A percentile compares a stretch with the other conserved stretches of the same genome.
Evolutionary conservation across 495 filamentous ascomycete genomes (phyloP).

Genomic region (Neurospora cerealis): DNA sequence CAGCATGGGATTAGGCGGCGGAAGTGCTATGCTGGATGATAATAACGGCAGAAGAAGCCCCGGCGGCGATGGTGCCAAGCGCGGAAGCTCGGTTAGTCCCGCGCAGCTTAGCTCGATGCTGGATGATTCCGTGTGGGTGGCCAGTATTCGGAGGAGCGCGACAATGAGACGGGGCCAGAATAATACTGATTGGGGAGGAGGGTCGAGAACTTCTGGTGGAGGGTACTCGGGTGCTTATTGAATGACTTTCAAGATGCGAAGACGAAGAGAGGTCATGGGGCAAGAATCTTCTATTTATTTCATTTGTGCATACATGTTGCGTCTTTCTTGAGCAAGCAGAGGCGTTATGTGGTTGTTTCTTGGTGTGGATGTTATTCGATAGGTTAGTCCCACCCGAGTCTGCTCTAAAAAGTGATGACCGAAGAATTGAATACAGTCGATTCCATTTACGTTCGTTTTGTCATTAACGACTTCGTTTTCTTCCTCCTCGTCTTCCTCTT

Average conservation of each 20-base stretch:
- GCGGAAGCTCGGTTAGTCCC: conserved; percentile 62
- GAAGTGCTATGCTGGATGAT: conserved; percentile 2
- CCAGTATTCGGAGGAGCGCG: conserved; percentile 82
- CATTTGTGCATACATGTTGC: not conserved
- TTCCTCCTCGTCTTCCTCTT: not conserved
- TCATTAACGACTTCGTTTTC: not conserved
- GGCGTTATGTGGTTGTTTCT: not conserved
- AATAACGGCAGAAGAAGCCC: conserved; percentile 23
- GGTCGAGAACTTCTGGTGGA: conserved; percentile 7
- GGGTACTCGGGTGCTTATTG: conserved; percentile 5
- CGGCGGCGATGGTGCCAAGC: conserved; percentile 31
- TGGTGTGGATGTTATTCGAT: not conserved
- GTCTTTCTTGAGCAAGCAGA: not conserved
- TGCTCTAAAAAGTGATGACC: not conserved
- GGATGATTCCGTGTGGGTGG: conserved; percentile 81
- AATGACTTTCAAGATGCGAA: not conserved
- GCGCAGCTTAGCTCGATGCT: conserved; percentile 73
- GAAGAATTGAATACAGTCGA: not conserved
- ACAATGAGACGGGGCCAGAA: conserved; percentile 48
- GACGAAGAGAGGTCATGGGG: not conserved
- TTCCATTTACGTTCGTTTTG: not conserved
- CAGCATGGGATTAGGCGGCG: not conserved
- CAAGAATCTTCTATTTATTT: not conserved
- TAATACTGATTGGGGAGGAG: not conserved
- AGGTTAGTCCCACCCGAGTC: not conserved